These are phyloP conservation scores for Blastocystis sp. DNA, from an alignment of 352 stramenopile genomes.

Conservation along the genomic window DNA sequence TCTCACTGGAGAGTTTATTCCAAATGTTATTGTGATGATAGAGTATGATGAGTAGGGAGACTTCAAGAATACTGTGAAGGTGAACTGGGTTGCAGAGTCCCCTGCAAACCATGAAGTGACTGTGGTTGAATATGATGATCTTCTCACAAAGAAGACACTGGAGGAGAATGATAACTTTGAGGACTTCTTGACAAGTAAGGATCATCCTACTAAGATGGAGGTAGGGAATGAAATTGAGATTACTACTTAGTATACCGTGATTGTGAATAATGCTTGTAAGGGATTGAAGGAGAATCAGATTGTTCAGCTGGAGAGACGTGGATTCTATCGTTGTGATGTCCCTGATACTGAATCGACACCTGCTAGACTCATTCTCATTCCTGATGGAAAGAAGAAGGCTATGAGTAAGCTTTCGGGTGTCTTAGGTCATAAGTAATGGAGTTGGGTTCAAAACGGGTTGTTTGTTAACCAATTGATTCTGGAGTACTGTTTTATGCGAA, in stretches of 20 bases:
- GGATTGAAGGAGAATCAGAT: constrained; percentile 85
- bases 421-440: constrained; percentile 63
- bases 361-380: constrained; percentile 90
- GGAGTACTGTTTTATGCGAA: background rate
- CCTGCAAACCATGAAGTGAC: constrained; percentile 69
- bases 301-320: constrained; percentile 93
- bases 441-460: background rate
- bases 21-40: constrained; percentile 64
- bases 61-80: constrained; percentile 73
- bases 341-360: constrained; percentile 69
- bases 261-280: constrained; percentile 88
- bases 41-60: constrained; percentile 67
- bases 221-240: constrained; percentile 63
- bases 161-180: constrained; percentile 94
- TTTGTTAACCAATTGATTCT: background rate
- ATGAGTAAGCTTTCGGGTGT: constrained; percentile 64
- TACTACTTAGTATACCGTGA: constrained; percentile 68
- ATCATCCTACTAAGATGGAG: constrained; percentile 84
- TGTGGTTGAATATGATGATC: constrained; percentile 94
- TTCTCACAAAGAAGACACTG: constrained; percentile 94
- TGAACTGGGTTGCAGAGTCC: constrained; percentile 87
- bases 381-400: constrained; percentile 86
- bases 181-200: constrained; percentile 79
- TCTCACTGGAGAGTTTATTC: constrained; percentile 71
- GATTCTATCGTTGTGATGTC: constrained; percentile 87